Evolutionary conservation across 2,329 filamentous ascomycete species (phyloP).

Genomic region (Graphiopsis chlorocephala): DNA sequence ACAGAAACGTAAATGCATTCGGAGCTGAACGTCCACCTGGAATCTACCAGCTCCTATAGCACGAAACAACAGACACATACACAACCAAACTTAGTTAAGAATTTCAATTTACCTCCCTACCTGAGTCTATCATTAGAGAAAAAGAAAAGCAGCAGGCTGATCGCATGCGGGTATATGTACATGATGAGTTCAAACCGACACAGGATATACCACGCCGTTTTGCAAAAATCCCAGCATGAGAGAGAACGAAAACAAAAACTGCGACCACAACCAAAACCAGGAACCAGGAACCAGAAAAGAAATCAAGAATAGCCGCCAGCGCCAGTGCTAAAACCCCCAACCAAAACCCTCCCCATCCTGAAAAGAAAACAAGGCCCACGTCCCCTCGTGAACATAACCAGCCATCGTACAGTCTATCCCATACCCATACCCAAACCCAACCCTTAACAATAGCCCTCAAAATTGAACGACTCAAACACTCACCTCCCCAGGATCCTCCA

Average conservation of each 20-base stretch:
- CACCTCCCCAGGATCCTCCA: slow-evolving; percentile 28
- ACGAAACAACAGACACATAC: background rate
- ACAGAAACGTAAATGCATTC: too few relatives aligned
- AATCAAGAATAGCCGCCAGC: slow-evolving; percentile 1
- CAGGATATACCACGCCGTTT: background rate
- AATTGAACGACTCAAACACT: slow-evolving; percentile 22
- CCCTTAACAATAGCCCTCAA: background rate
- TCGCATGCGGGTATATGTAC: slow-evolving; percentile 12
- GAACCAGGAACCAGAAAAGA: background rate
- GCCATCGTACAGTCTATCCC: background rate
- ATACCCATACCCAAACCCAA: background rate
- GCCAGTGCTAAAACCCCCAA: slow-evolving; percentile 12
- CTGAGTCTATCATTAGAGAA: background rate
- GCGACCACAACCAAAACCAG: background rate
- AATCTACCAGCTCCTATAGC: background rate
- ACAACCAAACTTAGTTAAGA: background rate
- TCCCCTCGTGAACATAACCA: background rate
- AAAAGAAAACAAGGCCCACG: background rate
- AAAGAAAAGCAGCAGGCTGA: background rate
- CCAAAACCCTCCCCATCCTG: background rate
- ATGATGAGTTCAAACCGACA: background rate
- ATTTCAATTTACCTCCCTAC: background rate
- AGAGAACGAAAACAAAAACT: background rate
- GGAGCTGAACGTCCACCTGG: too few relatives aligned
- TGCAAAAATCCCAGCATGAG: background rate